Evolutionary conservation across 208 protist species (phyloP).

Genomic region (Trypanosoma brucei): DNA sequence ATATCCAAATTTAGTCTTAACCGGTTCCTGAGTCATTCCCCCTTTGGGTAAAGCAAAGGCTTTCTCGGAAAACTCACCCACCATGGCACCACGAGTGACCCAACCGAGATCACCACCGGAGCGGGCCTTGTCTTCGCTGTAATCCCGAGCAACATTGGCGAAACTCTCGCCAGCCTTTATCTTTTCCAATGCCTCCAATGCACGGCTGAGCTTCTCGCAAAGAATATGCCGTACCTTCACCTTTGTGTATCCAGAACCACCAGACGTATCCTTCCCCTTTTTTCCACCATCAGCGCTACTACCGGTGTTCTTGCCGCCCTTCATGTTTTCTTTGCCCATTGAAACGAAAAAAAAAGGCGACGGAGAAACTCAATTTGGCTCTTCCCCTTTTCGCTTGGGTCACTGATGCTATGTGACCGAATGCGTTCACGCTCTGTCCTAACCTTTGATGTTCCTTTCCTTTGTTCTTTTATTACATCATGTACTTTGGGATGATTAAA

Average conservation of each 20-base stretch:
- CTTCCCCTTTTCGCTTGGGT: too few relatives aligned
- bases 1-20: slow-evolving; percentile 44
- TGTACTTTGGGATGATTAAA: too few relatives aligned
- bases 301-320: background rate
- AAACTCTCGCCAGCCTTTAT: slow-evolving; percentile 23
- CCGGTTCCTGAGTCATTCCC: slow-evolving; percentile 28
- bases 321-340: slow-evolving; percentile 17
- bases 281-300: slow-evolving; percentile 10
- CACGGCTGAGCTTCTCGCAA: slow-evolving; percentile 22
- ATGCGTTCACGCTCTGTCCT: too few relatives aligned
- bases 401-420: too few relatives aligned
- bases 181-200: slow-evolving; percentile 21
- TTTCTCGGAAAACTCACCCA: slow-evolving; percentile 29
- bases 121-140: slow-evolving; percentile 30
- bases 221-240: slow-evolving; percentile 37
- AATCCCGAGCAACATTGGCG: slow-evolving; percentile 32
- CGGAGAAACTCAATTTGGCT: background rate
- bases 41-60: slow-evolving; percentile 29
- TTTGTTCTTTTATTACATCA: too few relatives aligned
- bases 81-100: slow-evolving; percentile 32
- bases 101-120: slow-evolving; percentile 30
- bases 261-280: slow-evolving; percentile 23
- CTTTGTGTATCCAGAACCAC: slow-evolving; percentile 29
- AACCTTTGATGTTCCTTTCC: too few relatives aligned
- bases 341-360: slow-evolving; percentile 1